phyloP scores from a whole-genome alignment of 192 early-diverging fungal species.

The Lobosporangium transversale region DNA sequence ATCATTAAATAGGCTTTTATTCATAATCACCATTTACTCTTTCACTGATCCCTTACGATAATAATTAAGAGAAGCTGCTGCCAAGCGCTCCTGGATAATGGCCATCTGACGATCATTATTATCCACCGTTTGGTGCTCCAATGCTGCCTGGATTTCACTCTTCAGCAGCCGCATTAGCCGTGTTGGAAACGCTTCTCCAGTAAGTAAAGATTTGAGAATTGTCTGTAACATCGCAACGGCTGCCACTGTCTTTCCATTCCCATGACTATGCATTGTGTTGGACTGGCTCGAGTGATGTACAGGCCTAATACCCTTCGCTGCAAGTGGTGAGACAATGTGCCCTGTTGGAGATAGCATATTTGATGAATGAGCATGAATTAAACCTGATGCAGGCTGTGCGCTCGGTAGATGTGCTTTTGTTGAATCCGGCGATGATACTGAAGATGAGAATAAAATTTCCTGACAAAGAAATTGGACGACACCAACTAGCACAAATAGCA shows the following conservation, averaged over 20 bases:
- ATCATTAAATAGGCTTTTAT: neutral
- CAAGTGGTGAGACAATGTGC: slow-evolving; percentile 25
- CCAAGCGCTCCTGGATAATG: slow-evolving; percentile 29
- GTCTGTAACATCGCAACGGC: slow-evolving; percentile 37
- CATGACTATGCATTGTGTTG: neutral
- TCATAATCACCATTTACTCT: neutral
- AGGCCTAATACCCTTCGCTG: slow-evolving; percentile 20
- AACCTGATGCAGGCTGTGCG: neutral
- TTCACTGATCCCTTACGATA: slow-evolving; percentile 19
- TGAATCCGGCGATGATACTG: neutral
- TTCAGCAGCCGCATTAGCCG: slow-evolving; percentile 30
- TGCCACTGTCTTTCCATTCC: slow-evolving; percentile 23
- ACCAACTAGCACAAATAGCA: slow-evolving; percentile 43
- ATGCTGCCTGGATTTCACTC: slow-evolving; percentile 33
- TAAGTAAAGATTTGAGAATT: slow-evolving; percentile 35
- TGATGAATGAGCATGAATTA: neutral
- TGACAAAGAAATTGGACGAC: slow-evolving; percentile 48
- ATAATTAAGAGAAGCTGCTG: slow-evolving; percentile 24
- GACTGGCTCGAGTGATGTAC: neutral
- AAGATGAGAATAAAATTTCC: slow-evolving; percentile 41
- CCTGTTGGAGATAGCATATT: slow-evolving; percentile 35
- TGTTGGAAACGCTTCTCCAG: slow-evolving; percentile 39
- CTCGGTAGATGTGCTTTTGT: no score
- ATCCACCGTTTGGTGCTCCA: slow-evolving; percentile 22
- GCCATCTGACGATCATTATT: slow-evolving; percentile 37